Base-by-base conservation (phyloP, 495 filamentous ascomycete genomes). In the Penicillium crystallinum region DNA sequence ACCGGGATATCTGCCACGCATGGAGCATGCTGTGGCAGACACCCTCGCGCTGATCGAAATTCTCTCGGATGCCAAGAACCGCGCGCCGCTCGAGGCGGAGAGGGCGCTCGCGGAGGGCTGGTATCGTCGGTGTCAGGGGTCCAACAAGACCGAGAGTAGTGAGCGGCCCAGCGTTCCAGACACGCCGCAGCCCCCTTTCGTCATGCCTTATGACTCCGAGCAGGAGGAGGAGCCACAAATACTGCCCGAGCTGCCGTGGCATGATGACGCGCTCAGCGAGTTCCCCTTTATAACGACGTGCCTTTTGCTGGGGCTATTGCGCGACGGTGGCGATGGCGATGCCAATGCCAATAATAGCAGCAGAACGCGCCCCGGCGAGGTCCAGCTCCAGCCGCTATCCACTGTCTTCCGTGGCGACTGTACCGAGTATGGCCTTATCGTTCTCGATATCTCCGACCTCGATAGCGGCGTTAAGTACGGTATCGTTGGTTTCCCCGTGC, bases 391-490 rank as follows among this genome's bases (percentile, higher is more conserved):
- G 47, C 56, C 56, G 22, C 47, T 58, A 48, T 52, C 51, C 7
- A 58, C 56, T 17, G 15, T 55, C 30, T 58, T 58, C 40, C 56
- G 52, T 4, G 56, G 17, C 21, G 52, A 58, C 52, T 58, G 56
- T 52, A 48, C 27, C 10, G 42, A 45, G 27, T 45, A 45, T 33
- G 56, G 56, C 29, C 56, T 58, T 12, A 31, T 58, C n/a, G 21
- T 58, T 42, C 56, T 58, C 27, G 56, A 58, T 14, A 58, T 59
- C 35, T 58, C 56, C 22, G 56, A 58, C 42, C 52, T 58, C 15
- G 29, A 54, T 12, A 54, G 50, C 46, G 46, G 37, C 17, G 52
- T 58, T 14, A 55, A 58, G 46, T 52, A 58, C 23, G 56, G 52
- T 21, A 58, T 58, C 17, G 27, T 43, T 47, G 56, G 19, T 0